Evolutionary conservation across 768 basidiomycete genomes (phyloP), one percentile per base, ranked within the genome.

Genomic region (Multifurca ochricompacta): DNA sequence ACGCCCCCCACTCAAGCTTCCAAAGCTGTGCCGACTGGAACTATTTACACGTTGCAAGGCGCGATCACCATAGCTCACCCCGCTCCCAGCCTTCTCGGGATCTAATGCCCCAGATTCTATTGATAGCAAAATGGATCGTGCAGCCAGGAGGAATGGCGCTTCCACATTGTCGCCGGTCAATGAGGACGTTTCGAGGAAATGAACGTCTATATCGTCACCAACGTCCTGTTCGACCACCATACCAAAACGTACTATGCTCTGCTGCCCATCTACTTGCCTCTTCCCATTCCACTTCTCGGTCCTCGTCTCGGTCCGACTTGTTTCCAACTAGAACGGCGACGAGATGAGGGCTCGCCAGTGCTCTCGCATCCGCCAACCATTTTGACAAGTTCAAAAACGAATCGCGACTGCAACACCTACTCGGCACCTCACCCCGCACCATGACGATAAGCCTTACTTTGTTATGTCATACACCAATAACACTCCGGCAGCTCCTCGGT

Each of bases 191-290:
- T 99, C 96, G 36, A 97, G 78, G 66, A 95, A 97, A 63, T 96
- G 87, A 6, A 96, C 80, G 61, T 89, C 94, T 97, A 63, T 32
- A 35, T 0, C 4, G 28, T 60, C 35, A 51, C 52, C 43, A 43
- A 25, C 2, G 21, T 18, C 11, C 31, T n/a, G 36, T n/a, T 51
- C 32, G 49, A 37, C 32, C 10, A 31, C 45, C 34, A 18, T 2
- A 51, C 16, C 30, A 27, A 27, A 25, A 58, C 75, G 56, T 61
- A 92, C 93, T 88, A 67, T 98, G 93, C 68, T 94, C 91, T 45
- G 92, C 87, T 18, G 96, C 95, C 93, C 93, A 99, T 65, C 80
- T 75, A 64, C 89, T 91, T 9, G 91, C 96, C 70, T 99, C 96
- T 23, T 85, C 78, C 83, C 90, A 96, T 63, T 95, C 91, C 35